Evolutionary conservation across 1,284 basidiomycete species (phyloP), one percentile per base, ranked within the genome.

Genomic region (Malassezia dermatis): DNA sequence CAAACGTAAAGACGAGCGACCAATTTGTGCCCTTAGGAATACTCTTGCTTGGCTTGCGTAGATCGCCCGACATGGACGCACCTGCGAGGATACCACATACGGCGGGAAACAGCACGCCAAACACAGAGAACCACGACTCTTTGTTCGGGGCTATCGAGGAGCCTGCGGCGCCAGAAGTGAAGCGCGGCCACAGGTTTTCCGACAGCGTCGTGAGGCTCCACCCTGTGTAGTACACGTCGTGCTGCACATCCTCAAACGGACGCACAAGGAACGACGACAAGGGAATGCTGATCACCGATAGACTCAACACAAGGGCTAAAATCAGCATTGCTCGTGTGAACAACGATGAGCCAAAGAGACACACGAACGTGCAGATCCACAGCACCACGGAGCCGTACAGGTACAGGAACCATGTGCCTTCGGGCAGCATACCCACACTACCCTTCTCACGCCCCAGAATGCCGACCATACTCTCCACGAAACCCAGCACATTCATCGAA

Each of bases 1-100:
- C 39, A 49, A 72, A 73, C 15, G 71, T 73, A 57, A 71, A 73
- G 21, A 69, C 32, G 15, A 73, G 61, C 41, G 71, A 63, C 51
- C 65, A 69, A 55, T 73, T 72, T 24, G 71, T 73, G 19, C 71
- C 69, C 53, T 73, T 73, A n/a, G 71, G 70, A 27, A 73, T 71
- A 55, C 71, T 73, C 54, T 73, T 73, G 57, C 66, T 69, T 28
- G 71, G 71, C 53, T 73, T 73, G 48, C 71, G 67, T 31, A 73
- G 55, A 51, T 73, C 71, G 31, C 71, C 71, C 3, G 67, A 71
- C 68, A 73, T 72, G 54, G 65, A 67, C n/a, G 67, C 66, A 13
- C 71, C 71, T 4, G 71, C 71, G 7, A 73, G 56, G 27, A 73
- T 65, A 10, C 71, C 71, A 21, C 66, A 72, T 42, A 73, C 71